Conservation (phyloP, 306 rosid species). For the Sicyos baderoa region DNA sequence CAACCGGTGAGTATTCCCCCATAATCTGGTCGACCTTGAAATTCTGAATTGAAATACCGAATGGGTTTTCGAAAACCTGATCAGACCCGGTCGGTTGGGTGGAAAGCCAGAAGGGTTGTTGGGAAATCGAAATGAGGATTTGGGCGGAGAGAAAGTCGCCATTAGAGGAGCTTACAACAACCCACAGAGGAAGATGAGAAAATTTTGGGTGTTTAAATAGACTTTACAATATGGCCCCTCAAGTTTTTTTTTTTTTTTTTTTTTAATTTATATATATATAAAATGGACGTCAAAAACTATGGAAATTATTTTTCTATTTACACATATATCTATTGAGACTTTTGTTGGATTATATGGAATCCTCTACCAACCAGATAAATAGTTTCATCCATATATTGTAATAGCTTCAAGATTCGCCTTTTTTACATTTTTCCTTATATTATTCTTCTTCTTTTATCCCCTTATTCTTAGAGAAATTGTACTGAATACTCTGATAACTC, state of each 20-base stretch:
- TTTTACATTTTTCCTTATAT: background rate
- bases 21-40: background rate
- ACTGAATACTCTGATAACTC: no score
- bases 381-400: background rate
- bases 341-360: no score
- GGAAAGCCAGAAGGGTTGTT: background rate
- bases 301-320: no score
- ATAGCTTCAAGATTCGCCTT: background rate
- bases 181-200: background rate
- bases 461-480: no score
- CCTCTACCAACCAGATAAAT: no score
- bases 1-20: background rate
- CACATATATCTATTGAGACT: no score
- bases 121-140: conserved; percentile 3
- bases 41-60: background rate
- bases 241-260: no score
- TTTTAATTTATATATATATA: no score
- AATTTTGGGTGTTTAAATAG: background rate
- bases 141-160: conserved; percentile 5
- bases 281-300: no score
- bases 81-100: background rate
- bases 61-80: background rate
- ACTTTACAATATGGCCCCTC: background rate
- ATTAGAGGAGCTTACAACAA: background rate
- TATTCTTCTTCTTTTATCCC: background rate